These are phyloP conservation scores for Leccinum pachyderme DNA, from an alignment of 1,284 basidiomycete species.

Conservation along the genomic window DNA sequence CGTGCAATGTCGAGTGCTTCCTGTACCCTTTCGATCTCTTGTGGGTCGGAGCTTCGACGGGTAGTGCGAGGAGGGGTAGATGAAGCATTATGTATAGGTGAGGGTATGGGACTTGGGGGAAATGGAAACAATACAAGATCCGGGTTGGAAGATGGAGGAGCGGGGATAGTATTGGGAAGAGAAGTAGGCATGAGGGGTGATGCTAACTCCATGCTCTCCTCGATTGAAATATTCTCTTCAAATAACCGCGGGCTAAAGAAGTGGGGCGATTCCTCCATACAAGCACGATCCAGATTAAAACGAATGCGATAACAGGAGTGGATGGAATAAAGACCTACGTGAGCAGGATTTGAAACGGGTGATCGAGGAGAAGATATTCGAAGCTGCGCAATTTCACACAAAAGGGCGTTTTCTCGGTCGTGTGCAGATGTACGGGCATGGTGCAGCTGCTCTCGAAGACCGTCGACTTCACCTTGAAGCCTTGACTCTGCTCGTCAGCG, in stretches of 20 bases:
- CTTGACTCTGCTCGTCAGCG: slow-evolving; percentile 11
- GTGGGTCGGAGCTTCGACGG: slow-evolving; percentile 5
- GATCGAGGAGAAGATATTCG: slow-evolving; percentile 1
- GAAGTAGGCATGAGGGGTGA: slow-evolving; percentile 50
- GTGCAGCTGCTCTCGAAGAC: slow-evolving; percentile 28
- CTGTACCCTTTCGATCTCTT: slow-evolving; percentile 20
- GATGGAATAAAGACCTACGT: slow-evolving; percentile 12
- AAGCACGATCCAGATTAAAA: not conserved
- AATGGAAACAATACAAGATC: slow-evolving; percentile 25
- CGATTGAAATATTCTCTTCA: slow-evolving; percentile 36
- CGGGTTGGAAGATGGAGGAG: slow-evolving; percentile 1
- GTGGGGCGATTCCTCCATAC: slow-evolving; percentile 15
- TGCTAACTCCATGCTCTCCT: slow-evolving; percentile 57
- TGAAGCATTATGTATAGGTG: slow-evolving; percentile 4
- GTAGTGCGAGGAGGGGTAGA: not conserved
- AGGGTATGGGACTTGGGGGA: slow-evolving; percentile 22
- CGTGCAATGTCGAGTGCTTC: slow-evolving; percentile 19
- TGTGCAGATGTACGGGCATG: slow-evolving; percentile 12
- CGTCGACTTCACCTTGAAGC: slow-evolving; percentile 25
- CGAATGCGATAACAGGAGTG: not conserved
- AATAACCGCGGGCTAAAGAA: slow-evolving; percentile 10
- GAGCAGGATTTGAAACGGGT: not conserved
- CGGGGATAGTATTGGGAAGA: slow-evolving; percentile 2
- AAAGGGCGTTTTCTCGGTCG: slow-evolving; percentile 22
- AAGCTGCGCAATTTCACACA: slow-evolving; percentile 27